Conservation (phyloP, 768 basidiomycete species). For the Tylopilus cervinicoccineus region DNA sequence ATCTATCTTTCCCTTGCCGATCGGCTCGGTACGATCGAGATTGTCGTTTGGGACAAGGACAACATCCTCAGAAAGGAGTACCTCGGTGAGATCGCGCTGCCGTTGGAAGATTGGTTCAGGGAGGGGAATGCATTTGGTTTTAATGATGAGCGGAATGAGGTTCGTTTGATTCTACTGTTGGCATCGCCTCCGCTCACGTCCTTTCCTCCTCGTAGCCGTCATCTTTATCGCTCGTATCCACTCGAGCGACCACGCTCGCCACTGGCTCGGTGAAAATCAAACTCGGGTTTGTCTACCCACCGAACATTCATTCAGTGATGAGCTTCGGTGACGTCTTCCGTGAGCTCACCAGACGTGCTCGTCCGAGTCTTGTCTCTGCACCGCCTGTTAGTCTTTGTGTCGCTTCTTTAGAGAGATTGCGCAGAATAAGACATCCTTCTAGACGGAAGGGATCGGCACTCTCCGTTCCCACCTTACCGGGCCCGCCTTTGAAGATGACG, state of each 20-base stretch:
- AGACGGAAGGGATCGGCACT: slow-evolving; percentile 89
- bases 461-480: slow-evolving; percentile 57
- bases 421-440: not conserved
- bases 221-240: slow-evolving; percentile 43
- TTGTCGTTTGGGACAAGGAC: slow-evolving; percentile 95
- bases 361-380: slow-evolving; percentile 66
- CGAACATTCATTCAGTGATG: slow-evolving; percentile 41
- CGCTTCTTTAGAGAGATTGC: not conserved
- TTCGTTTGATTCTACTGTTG: slow-evolving; percentile 31
- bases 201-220: slow-evolving; percentile 36
- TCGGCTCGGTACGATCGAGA: slow-evolving; percentile 69
- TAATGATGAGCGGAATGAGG: slow-evolving; percentile 65
- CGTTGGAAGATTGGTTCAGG: slow-evolving; percentile 79
- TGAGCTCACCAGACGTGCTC: slow-evolving; percentile 59
- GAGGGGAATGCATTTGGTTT: slow-evolving; percentile 43
- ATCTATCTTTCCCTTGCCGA: slow-evolving; percentile 75
- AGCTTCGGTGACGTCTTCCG: slow-evolving; percentile 58
- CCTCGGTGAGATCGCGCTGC: slow-evolving; percentile 80
- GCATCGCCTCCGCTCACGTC: not conserved
- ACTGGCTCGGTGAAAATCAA: slow-evolving; percentile 57
- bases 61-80: slow-evolving; percentile 82
- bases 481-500: slow-evolving; percentile 71
- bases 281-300: slow-evolving; percentile 51
- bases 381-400: slow-evolving; percentile 58
- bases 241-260: slow-evolving; percentile 43